Percentiles rank a stretch among this genome's conserved stretches.
Evolutionary conservation across 345 rosid genomes (phyloP).

Genomic region (Gossypium anomalum): DNA sequence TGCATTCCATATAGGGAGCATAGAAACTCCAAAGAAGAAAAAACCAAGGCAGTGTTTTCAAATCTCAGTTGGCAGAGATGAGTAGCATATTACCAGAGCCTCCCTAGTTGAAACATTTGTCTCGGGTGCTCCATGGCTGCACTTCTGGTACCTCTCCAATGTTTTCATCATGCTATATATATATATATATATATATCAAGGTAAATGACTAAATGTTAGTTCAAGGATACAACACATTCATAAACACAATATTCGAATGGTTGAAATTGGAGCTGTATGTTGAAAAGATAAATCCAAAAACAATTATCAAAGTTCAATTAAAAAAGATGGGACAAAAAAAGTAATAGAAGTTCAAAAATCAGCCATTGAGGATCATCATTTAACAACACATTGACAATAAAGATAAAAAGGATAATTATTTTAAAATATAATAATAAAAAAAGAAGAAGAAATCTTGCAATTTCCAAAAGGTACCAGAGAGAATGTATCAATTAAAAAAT

Average conservation of each 20-base stretch:
- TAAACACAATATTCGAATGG: not conserved
- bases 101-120: slow-evolving; percentile 78
- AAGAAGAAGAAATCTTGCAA: too few relatives aligned
- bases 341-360: too few relatives aligned
- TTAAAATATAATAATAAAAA: too few relatives aligned
- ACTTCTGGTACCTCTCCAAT: slow-evolving; percentile 94
- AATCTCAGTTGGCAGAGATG: not conserved
- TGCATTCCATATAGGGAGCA: too few relatives aligned
- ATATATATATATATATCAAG: not conserved
- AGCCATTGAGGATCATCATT: too few relatives aligned
- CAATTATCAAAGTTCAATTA: not conserved
- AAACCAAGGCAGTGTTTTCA: not conserved
- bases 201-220: not conserved
- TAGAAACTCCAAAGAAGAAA: not conserved
- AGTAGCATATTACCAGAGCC: slow-evolving; percentile 56
- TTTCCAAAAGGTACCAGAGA: too few relatives aligned
- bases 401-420: too few relatives aligned
- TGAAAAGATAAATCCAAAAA: not conserved
- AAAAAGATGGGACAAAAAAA: not conserved
- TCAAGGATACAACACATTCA: not conserved
- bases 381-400: too few relatives aligned
- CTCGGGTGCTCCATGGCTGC: slow-evolving; percentile 92
- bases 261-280: not conserved
- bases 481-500: too few relatives aligned
- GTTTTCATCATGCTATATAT: slow-evolving; percentile 73